These are phyloP conservation scores for Phanerochaete sordida DNA, from an alignment of 768 basidiomycete genomes.

Conservation along the genomic window DNA sequence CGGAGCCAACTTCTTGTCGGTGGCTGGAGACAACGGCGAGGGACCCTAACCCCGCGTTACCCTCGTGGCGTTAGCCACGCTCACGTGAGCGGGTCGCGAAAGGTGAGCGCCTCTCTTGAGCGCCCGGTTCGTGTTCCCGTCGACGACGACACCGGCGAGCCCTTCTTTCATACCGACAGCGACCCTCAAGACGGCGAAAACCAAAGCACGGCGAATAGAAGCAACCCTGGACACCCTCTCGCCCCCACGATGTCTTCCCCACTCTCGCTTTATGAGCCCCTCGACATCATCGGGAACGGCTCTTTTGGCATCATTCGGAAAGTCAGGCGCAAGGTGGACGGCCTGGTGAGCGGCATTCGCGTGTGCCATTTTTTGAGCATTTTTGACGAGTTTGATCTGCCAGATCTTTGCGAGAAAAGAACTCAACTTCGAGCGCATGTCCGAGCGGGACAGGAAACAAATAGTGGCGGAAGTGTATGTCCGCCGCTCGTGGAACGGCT, in stretches of 20 bases:
- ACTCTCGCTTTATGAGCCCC: slow-evolving; percentile 78
- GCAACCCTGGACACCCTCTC: not conserved
- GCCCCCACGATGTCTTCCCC: slow-evolving; percentile 31
- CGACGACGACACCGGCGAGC: not conserved
- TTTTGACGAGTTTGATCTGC: not conserved
- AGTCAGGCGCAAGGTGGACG: slow-evolving; percentile 81
- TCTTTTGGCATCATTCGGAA: slow-evolving; percentile 98
- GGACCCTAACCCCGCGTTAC: too few species aligned
- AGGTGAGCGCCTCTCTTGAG: not conserved
- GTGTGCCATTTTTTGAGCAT: not conserved
- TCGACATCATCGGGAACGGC: slow-evolving; percentile 94
- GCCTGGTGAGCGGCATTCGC: slow-evolving; percentile 52
- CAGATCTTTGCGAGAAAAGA: slow-evolving; percentile 90
- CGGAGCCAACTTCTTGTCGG: too few species aligned
- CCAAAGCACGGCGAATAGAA: not conserved
- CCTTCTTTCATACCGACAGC: not conserved
- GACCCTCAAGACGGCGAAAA: not conserved
- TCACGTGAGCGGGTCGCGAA: not conserved
- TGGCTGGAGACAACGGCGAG: too few species aligned
- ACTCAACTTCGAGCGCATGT: slow-evolving; percentile 97
- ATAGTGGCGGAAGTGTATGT: slow-evolving; percentile 97
- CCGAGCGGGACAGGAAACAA: slow-evolving; percentile 92
- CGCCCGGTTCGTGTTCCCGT: not conserved
- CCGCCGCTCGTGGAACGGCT: not conserved
- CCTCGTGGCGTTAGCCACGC: not conserved